phyloP scores from a whole-genome alignment of 1,284 basidiomycete genomes.

The Kwoniella shivajii region DNA sequence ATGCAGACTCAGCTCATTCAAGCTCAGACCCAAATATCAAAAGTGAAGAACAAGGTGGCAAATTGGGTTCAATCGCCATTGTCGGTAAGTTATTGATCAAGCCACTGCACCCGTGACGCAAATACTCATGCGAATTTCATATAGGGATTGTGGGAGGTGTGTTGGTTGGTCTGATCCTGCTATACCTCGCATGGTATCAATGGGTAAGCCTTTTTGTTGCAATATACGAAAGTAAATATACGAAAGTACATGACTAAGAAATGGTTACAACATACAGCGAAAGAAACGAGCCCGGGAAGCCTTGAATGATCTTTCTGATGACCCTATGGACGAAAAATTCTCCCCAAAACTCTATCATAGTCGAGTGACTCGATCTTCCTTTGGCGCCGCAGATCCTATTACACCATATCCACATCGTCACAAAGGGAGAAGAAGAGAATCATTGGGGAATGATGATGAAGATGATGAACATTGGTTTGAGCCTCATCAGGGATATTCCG shows the following conservation, averaged over 20 bases:
- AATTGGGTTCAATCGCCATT: constrained; percentile 14
- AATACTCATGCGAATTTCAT: neutral
- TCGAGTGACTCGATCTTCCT: constrained; percentile 16
- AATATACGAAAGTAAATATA: neutral
- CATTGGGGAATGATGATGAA: neutral
- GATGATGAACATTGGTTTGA: constrained; percentile 7
- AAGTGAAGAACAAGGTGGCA: neutral
- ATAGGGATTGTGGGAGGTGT: constrained; percentile 21
- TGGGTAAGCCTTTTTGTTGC: constrained; percentile 11
- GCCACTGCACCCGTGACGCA: neutral
- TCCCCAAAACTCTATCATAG: neutral
- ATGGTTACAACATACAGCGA: neutral
- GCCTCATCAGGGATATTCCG: neutral
- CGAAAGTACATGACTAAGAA: neutral
- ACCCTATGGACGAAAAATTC: constrained; percentile 10
- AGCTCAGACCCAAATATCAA: constrained; percentile 1
- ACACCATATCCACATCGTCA: constrained; percentile 6
- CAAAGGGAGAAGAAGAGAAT: neutral
- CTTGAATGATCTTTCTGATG: constrained; percentile 6
- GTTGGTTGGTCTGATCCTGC: constrained; percentile 11
- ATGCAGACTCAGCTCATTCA: constrained; percentile 1
- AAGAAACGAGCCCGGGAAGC: constrained; percentile 16
- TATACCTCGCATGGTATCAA: constrained; percentile 19
- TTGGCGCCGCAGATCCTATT: constrained; percentile 20
- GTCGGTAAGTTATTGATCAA: constrained; percentile 10